phyloP scores from a whole-genome alignment of 2,329 filamentous ascomycete genomes.

The Colletotrichum sp. region DNA sequence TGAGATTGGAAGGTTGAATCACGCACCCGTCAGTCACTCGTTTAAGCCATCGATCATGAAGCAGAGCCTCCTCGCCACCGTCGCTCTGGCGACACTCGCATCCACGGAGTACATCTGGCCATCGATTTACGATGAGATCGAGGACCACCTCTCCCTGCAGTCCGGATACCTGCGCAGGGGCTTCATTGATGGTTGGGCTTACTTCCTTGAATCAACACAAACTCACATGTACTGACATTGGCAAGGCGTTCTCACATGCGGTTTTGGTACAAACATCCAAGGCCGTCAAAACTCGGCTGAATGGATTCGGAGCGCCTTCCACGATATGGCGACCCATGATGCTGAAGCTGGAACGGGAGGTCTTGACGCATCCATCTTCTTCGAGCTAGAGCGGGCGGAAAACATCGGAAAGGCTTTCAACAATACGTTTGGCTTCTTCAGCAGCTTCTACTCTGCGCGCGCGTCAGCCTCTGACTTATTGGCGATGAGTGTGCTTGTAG shows the following conservation, averaged over 20 bases:
- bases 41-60: background rate
- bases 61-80: background rate
- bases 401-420: conserved; percentile 26
- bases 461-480: conserved; percentile 28
- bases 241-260: conserved; percentile 24
- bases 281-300: conserved; percentile 28
- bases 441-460: conserved; percentile 21
- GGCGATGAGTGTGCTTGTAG: conserved; percentile 25
- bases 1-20: background rate
- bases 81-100: conserved; percentile 1
- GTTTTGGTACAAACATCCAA: conserved; percentile 15
- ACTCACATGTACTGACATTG: background rate
- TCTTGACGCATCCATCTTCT: conserved; percentile 29
- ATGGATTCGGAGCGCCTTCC: conserved; percentile 31
- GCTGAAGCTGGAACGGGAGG: conserved; percentile 24
- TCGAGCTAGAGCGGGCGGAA: conserved; percentile 25
- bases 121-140: conserved; percentile 17
- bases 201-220: background rate
- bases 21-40: background rate
- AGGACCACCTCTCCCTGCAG: conserved; percentile 20
- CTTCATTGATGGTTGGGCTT: conserved; percentile 12
- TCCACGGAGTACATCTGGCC: conserved; percentile 16
- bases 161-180: conserved; percentile 10
- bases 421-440: conserved; percentile 31
- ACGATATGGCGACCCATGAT: conserved; percentile 29